Evolutionary conservation across 257 asterid genomes (phyloP).

Genomic region (Eucommia ulmoides): DNA sequence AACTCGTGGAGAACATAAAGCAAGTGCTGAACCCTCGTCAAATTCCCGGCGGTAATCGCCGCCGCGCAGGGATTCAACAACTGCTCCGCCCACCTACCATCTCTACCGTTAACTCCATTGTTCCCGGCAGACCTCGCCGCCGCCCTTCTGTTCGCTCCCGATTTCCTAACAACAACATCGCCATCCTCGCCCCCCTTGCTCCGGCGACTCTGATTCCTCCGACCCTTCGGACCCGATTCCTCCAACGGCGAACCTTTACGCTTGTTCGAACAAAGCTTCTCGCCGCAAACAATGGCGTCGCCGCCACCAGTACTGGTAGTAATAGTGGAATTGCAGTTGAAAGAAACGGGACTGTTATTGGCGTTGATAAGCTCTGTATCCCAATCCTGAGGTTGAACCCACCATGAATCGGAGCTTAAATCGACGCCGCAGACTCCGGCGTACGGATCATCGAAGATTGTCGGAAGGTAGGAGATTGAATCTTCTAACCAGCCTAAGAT

Average conservation of each 20-base stretch:
- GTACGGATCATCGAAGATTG: conserved; percentile 55
- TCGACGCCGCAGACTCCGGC: conserved; percentile 30
- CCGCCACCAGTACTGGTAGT: too few species aligned
- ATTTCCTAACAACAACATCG: conserved; percentile 12
- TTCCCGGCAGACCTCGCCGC: conserved; percentile 16
- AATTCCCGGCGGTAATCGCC: conserved; percentile 48
- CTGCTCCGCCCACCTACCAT: conserved; percentile 92
- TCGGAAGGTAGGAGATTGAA: conserved; percentile 38
- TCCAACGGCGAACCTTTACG: conserved; percentile 38
- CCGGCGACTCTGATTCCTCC: conserved; percentile 17
- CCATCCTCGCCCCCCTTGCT: conserved; percentile 14
- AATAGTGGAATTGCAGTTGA: conserved; percentile 16
- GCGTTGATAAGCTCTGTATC: conserved; percentile 27
- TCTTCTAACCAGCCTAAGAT: conserved; percentile 46
- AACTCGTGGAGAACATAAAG: conserved; percentile 60
- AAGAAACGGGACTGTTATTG: conserved; percentile 22
- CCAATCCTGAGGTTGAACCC: conserved; percentile 28
- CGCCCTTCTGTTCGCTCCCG: conserved; percentile 24
- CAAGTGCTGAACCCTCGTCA: conserved; percentile 60
- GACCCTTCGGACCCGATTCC: conserved; percentile 15
- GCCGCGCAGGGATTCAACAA: conserved; percentile 85
- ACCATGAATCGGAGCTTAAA: conserved; percentile 42
- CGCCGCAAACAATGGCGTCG: too few species aligned
- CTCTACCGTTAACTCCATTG: conserved; percentile 24
- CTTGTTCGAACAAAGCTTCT: too few species aligned